phyloP scores from a whole-genome alignment of 257 asterid genomes.

The Rehmannia glutinosa region DNA sequence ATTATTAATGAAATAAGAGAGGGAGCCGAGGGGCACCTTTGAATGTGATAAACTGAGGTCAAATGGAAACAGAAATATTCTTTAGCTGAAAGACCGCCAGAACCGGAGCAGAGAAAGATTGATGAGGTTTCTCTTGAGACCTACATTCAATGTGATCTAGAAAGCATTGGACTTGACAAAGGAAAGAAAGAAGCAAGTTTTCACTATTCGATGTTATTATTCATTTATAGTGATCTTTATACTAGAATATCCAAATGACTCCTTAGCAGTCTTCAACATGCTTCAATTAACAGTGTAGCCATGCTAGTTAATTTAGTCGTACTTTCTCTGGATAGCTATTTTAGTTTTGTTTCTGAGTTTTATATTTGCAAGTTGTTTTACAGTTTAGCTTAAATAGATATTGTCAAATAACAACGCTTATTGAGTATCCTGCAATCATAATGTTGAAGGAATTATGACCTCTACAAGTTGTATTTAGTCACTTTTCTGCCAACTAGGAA shows the following conservation, averaged over 20 bases:
- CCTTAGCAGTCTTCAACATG: not conserved
- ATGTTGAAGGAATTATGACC: not conserved
- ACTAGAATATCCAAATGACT: slow-evolving; percentile 2
- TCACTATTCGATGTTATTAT: not conserved
- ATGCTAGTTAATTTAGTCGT: not conserved
- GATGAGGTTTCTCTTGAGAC: too few species aligned
- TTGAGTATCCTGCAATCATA: not conserved
- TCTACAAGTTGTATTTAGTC: not conserved
- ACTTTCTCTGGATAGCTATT: not conserved
- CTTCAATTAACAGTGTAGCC: not conserved
- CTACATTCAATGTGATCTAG: not conserved
- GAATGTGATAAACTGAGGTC: not conserved
- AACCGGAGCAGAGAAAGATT: too few species aligned
- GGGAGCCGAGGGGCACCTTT: not conserved
- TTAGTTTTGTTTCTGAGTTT: not conserved
- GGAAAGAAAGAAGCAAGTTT: not conserved
- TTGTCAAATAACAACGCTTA: not conserved
- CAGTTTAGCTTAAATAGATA: not conserved
- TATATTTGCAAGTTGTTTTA: not conserved
- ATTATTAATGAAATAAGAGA: not conserved
- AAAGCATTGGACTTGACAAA: not conserved
- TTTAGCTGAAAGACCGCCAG: not conserved
- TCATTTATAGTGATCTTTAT: not conserved
- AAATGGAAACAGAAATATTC: not conserved
- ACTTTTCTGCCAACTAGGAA: not conserved